These are phyloP conservation scores for Stephania cephalantha DNA, from an alignment of 164 flowering plant genomes.

Conservation along the genomic window DNA sequence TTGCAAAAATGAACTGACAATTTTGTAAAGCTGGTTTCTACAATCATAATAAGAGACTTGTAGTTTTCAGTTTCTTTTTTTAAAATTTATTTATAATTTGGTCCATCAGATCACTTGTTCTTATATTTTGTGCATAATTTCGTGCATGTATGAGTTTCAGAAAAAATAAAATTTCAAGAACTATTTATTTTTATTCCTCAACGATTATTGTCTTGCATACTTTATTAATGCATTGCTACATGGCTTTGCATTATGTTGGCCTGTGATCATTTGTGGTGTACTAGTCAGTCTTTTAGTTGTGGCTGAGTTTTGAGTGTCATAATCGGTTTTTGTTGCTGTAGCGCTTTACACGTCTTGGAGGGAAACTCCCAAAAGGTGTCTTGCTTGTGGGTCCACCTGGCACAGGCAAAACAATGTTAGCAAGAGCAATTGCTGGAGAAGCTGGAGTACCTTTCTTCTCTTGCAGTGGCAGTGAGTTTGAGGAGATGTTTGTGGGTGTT, in stretches of 20 bases:
- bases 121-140: background rate
- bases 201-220: background rate
- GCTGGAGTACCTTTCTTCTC: constrained; percentile 98
- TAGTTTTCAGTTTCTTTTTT: background rate
- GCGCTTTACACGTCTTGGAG: constrained; percentile 96
- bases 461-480: constrained; percentile 98
- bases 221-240: background rate
- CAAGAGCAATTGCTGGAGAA: constrained; percentile 99
- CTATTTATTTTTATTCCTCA: background rate
- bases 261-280: background rate
- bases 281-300: background rate
- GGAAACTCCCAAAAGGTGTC: constrained; percentile 98
- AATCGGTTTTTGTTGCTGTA: constrained; percentile 26
- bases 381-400: constrained; percentile 92
- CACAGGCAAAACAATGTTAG: constrained; percentile 95
- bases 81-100: background rate
- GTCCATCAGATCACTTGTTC: background rate
- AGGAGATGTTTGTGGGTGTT: constrained; percentile 99
- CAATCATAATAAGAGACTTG: background rate
- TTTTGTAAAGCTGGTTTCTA: background rate
- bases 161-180: background rate
- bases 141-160: background rate
- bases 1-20: background rate
- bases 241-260: background rate
- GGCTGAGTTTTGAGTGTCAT: background rate